A percentile compares a stretch with the other conserved stretches of the same genome.
phyloP scores from a whole-genome alignment of 2,329 filamentous ascomycete genomes.

The Colletotrichum kahawae region DNA sequence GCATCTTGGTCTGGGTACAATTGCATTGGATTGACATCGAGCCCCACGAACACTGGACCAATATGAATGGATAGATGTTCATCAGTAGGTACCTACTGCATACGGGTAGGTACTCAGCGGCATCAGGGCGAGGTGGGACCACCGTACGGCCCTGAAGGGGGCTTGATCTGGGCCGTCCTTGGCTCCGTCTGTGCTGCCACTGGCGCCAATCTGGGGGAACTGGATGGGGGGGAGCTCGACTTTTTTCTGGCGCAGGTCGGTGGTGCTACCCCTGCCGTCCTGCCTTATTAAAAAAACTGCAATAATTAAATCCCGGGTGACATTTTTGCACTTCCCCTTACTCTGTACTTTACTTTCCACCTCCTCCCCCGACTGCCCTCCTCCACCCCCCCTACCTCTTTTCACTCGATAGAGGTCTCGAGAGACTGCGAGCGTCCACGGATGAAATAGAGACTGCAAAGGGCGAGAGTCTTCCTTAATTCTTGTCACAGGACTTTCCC shows the following conservation, averaged over 20 bases:
- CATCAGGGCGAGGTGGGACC: conserved; percentile 11
- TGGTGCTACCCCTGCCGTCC: conserved; percentile 22
- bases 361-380: background rate
- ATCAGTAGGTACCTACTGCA: background rate
- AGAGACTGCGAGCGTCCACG: conserved; percentile 17
- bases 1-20: background rate
- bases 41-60: background rate
- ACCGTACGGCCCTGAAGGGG: conserved; percentile 11
- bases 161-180: conserved; percentile 20
- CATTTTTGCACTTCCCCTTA: conserved; percentile 24
- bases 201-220: conserved; percentile 22
- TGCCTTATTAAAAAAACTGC: conserved; percentile 23
- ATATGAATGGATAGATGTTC: background rate
- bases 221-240: conserved; percentile 9
- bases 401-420: conserved; percentile 2
- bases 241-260: conserved; percentile 14
- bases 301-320: conserved; percentile 22
- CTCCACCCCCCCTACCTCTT: conserved; percentile 3
- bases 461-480: background rate
- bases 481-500: background rate
- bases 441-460: conserved; percentile 9
- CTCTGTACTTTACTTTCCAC: conserved; percentile 14
- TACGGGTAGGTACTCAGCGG: background rate
- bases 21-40: background rate
- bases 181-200: conserved; percentile 22